Evolutionary conservation across 2,329 filamentous ascomycete species (phyloP).

Genomic region (Aspergillus clavatus): DNA sequence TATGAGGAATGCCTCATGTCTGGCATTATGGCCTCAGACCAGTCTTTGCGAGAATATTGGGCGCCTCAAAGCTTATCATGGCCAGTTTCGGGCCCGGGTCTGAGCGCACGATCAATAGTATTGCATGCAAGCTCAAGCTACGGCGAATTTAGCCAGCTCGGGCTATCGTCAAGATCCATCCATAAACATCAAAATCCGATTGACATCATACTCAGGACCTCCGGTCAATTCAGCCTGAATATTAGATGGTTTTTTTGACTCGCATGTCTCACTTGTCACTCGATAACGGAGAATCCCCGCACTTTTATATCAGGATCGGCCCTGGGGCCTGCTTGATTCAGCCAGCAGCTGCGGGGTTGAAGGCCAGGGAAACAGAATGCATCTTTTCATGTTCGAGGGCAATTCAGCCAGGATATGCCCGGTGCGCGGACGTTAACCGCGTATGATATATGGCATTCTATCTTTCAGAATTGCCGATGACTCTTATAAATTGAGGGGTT

Average conservation of each 20-base stretch:
- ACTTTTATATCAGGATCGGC: conserved; percentile 16
- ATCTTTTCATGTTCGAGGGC: too few species aligned
- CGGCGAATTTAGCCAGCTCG: too few species aligned
- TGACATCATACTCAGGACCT: neutral
- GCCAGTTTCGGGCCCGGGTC: too few species aligned
- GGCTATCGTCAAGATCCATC: too few species aligned
- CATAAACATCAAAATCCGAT: too few species aligned
- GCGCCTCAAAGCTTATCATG: too few species aligned
- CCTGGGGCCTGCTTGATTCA: conserved; percentile 16
- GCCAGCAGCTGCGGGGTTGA: conserved; percentile 6
- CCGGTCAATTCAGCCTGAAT: conserved; percentile 8
- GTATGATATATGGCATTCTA: neutral
- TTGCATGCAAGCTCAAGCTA: too few species aligned
- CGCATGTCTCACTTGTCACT: neutral
- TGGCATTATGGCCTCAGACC: too few species aligned
- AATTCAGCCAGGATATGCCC: conserved; percentile 3
- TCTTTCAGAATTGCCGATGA: neutral
- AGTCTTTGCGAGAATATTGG: too few species aligned
- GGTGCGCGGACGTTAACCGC: neutral
- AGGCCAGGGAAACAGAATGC: conserved; percentile 1
- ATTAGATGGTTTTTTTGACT: neutral
- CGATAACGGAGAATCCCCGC: conserved; percentile 9
- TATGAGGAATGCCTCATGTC: too few species aligned
- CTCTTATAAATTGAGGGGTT: conserved; percentile 7
- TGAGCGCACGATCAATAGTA: too few species aligned